These are phyloP conservation scores for Phytophthora cactorum DNA, from an alignment of 352 stramenopile species.

Conservation along the genomic window DNA sequence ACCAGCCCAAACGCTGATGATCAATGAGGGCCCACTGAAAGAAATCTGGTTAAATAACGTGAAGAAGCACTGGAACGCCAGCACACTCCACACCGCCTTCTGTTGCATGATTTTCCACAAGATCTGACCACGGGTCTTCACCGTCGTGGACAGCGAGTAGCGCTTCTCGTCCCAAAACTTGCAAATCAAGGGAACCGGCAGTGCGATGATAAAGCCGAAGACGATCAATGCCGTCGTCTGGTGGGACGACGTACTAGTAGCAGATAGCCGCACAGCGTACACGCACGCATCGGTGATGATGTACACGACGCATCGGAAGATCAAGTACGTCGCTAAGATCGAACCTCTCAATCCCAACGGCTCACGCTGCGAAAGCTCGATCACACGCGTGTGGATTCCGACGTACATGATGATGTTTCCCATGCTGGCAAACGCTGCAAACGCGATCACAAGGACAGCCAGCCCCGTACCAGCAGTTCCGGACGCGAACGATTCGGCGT, in stretches of 20 bases:
- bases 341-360: conserved; percentile 39
- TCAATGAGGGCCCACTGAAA: conserved; percentile 31
- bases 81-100: conserved; percentile 54
- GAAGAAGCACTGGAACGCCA: conserved; percentile 52
- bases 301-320: conserved; percentile 33
- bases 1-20: conserved; percentile 40
- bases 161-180: conserved; percentile 50
- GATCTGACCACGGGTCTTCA: conserved; percentile 48
- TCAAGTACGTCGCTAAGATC: conserved; percentile 50
- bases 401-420: conserved; percentile 46
- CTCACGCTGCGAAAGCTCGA: conserved; percentile 55
- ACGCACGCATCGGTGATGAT: conserved; percentile 29
- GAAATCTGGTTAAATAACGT: conserved; percentile 47
- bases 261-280: conserved; percentile 2
- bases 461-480: conserved; percentile 13
- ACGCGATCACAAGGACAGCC: conserved; percentile 30
- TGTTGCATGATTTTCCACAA: conserved; percentile 65
- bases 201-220: conserved; percentile 36
- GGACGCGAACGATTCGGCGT: conserved; percentile 7
- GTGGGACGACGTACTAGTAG: conserved; percentile 12
- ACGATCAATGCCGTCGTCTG: conserved; percentile 33
- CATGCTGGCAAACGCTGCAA: conserved; percentile 27
- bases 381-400: conserved; percentile 44
- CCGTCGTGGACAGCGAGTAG: conserved; percentile 47
- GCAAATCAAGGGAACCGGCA: conserved; percentile 43